phyloP scores from a whole-genome alignment of 768 basidiomycete genomes.

The Butyriboletus loyo region DNA sequence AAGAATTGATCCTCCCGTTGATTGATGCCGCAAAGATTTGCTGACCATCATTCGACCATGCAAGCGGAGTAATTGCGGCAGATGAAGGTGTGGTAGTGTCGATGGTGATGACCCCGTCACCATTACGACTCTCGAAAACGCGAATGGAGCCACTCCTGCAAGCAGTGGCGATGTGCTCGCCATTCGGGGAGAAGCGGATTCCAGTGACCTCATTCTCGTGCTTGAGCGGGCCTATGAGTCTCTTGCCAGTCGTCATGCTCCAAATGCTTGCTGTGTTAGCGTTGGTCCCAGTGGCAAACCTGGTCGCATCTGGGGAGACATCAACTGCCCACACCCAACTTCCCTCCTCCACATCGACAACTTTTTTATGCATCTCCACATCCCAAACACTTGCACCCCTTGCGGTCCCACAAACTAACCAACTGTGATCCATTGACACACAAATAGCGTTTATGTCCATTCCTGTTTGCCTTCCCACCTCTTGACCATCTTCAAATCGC shows the following conservation, averaged over 20 bases:
- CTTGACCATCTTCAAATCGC: no score
- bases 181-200: not conserved
- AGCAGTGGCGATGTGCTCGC: not conserved
- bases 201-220: not conserved
- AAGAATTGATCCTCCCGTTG: not conserved
- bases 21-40: not conserved
- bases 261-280: not conserved
- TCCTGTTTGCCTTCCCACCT: no score
- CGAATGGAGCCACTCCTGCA: not conserved
- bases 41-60: not conserved
- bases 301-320: not conserved
- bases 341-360: not conserved
- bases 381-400: not conserved
- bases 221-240: not conserved
- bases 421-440: not conserved
- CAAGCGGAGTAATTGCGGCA: not conserved
- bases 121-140: not conserved
- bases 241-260: not conserved
- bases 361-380: not conserved
- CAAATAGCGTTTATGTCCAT: not conserved
- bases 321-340: rapidly evolving
- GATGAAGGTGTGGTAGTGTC: rapidly evolving
- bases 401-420: not conserved
- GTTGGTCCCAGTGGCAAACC: not conserved
- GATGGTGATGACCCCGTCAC: not conserved